These are phyloP conservation scores for Ceratobasidium sp. DNA, from an alignment of 1,284 basidiomycete genomes.

Conservation along the genomic window DNA sequence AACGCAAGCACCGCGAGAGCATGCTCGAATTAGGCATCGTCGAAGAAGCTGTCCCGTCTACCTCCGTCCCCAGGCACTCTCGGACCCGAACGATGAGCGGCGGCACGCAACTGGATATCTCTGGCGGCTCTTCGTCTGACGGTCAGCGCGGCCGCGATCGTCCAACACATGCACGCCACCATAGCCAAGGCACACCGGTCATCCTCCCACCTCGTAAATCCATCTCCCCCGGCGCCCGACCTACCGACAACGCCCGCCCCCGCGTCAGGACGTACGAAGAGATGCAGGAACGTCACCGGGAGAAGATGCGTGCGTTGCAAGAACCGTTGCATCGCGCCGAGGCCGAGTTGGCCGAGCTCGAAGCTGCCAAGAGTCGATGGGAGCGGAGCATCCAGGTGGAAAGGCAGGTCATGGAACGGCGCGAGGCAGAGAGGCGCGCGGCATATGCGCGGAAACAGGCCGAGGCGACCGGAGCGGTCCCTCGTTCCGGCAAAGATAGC, in stretches of 20 bases:
- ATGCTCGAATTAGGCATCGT: conserved; percentile 53
- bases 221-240: neutral
- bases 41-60: neutral
- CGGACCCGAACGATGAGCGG: conserved; percentile 18
- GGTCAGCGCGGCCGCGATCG: conserved; percentile 8
- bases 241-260: conserved; percentile 51
- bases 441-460: conserved; percentile 53
- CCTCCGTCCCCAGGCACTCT: conserved; percentile 3
- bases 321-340: conserved; percentile 73
- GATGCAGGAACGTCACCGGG: conserved; percentile 77
- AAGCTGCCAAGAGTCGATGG: conserved; percentile 74
- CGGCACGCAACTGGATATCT: neutral
- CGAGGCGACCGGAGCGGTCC: neutral
- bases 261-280: conserved; percentile 72
- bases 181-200: conserved; percentile 53
- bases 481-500: neutral
- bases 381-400: conserved; percentile 72
- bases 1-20: conserved; percentile 71
- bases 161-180: conserved; percentile 64
- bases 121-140: neutral
- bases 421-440: conserved; percentile 73
- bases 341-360: conserved; percentile 71
- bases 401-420: conserved; percentile 67
- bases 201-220: conserved; percentile 64
- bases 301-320: conserved; percentile 77